phyloP scores from a whole-genome alignment of 805 yeast species.

The Hanseniaspora taiwanica region DNA sequence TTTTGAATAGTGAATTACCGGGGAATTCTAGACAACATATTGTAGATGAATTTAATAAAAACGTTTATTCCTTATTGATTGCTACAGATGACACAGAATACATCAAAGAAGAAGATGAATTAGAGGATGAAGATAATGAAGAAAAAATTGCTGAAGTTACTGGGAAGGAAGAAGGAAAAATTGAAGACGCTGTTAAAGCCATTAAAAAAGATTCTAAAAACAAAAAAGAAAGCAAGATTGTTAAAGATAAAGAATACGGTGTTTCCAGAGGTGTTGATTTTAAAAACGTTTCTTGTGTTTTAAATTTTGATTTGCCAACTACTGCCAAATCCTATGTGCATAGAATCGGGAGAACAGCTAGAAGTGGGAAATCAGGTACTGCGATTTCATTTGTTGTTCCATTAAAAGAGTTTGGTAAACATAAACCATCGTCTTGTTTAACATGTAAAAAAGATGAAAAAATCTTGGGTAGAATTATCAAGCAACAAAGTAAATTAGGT shows the following conservation, averaged over 20 bases:
- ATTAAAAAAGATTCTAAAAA: slow-evolving; percentile 15
- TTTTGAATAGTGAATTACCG: slow-evolving; percentile 86
- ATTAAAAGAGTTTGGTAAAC: slow-evolving; percentile 72
- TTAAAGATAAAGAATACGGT: slow-evolving; percentile 68
- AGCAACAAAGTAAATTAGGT: slow-evolving; percentile 62
- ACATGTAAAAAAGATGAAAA: slow-evolving; percentile 78
- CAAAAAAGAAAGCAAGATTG: slow-evolving; percentile 18
- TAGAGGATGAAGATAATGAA: slow-evolving; percentile 14
- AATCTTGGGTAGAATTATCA: slow-evolving; percentile 60
- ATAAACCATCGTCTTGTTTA: slow-evolving; percentile 60
- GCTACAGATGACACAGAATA: slow-evolving; percentile 86
- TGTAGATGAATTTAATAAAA: slow-evolving; percentile 88
- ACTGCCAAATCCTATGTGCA: slow-evolving; percentile 84
- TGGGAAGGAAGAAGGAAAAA: slow-evolving; percentile 11
- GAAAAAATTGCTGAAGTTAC: slow-evolving; percentile 3
- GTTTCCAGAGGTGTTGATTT: slow-evolving; percentile 96
- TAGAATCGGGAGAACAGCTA: slow-evolving; percentile 92
- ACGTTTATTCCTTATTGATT: slow-evolving; percentile 71
- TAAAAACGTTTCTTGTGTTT: slow-evolving; percentile 88
- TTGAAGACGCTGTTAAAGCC: slow-evolving; percentile 7
- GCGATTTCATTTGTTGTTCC: slow-evolving; percentile 88
- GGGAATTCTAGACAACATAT: slow-evolving; percentile 86
- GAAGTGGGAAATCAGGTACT: slow-evolving; percentile 94
- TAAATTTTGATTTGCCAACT: slow-evolving; percentile 88
- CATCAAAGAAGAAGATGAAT: slow-evolving; percentile 37